Evolutionary conservation across 1,139 yeast genomes (phyloP), one percentile per base, ranked within the genome.

Genomic region (Magnusiomyces clavatus): DNA sequence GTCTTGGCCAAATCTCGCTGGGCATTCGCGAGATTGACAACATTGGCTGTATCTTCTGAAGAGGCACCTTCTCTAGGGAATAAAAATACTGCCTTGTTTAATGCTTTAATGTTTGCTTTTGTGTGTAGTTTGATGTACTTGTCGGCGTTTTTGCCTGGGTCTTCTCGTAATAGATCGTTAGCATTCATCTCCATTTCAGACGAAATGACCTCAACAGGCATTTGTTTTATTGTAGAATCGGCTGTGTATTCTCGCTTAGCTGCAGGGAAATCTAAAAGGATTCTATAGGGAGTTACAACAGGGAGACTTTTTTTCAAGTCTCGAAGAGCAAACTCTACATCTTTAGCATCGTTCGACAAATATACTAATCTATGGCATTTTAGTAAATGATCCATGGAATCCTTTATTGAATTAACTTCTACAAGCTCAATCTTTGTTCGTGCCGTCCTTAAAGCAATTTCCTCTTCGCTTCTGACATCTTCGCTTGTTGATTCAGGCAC

Each of bases 321-420:
- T 12, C 31, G 47, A 47, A 43, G 38, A 39, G 40, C 39, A 40
- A 46, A 53, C 20, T 49, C 50, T 11, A 46, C 51, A 2, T 45
- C 50, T 20, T 29, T 19, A 43, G 38, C 43, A 47, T 29, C 52
- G 52, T 34, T 45, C 19, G 48, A 36, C 24, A 60, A 58, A 50
- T 58, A 64, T 19, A 65, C 51, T 48, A 63, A 66, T 46, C 66
- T 53, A 51, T 64, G 69, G 54, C 70, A 66, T n/a, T 51, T 52
- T 14, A 56, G 52, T 20, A 68, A 46, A 37, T 45, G 70, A 35
- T 64, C 67, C 34, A 55, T 53, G 14, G 70, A 65, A 52, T 67
- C 69, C n/a, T 55, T 47, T 40, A 56, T 52, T 6, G 67, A 62
- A 37, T 59, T 60, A 38, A 60, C 69, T 55, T 69, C 73, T n/a